These are phyloP conservation scores for Lecanicillium sp. DNA, from an alignment of 2,329 filamentous ascomycete genomes.

Conservation along the genomic window DNA sequence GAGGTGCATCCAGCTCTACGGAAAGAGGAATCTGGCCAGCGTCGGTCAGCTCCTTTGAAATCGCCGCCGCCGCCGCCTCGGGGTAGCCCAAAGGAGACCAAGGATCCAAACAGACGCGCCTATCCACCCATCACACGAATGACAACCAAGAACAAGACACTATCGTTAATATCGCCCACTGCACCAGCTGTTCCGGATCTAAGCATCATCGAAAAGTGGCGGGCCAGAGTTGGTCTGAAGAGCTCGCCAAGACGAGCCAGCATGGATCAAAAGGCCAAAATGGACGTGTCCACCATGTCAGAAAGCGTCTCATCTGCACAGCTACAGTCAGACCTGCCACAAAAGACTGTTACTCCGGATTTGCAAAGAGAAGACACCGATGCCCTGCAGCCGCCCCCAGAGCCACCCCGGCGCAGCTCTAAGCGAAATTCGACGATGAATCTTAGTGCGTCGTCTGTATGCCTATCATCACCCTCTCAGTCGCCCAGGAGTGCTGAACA, in stretches of 20 bases:
- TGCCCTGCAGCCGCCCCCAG: slow-evolving; percentile 12
- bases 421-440: slow-evolving; percentile 15
- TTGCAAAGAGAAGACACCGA: too few species aligned
- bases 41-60: slow-evolving; percentile 21
- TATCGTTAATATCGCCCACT: slow-evolving; percentile 19
- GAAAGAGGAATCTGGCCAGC: slow-evolving; percentile 16
- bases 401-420: slow-evolving; percentile 20
- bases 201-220: slow-evolving; percentile 25
- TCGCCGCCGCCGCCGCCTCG: slow-evolving; percentile 12
- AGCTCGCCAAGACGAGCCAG: slow-evolving; percentile 1
- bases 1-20: slow-evolving; percentile 28
- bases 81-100: slow-evolving; percentile 10
- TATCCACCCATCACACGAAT: slow-evolving; percentile 31
- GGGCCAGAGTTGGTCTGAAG: slow-evolving; percentile 18
- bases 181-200: slow-evolving; percentile 21
- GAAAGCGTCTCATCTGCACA: too few species aligned
- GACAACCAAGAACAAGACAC: slow-evolving; percentile 16
- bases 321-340: too few species aligned
- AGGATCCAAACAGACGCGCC: slow-evolving; percentile 18
- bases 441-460: slow-evolving; percentile 9
- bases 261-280: too few species aligned
- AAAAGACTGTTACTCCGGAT: too few species aligned
- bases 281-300: too few species aligned
- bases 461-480: too few species aligned
- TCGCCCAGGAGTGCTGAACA: too few species aligned